Percentiles rank a stretch among this genome's conserved stretches.
These are phyloP conservation scores for Penicillium verhagenii DNA, from an alignment of 495 filamentous ascomycete genomes.

Conservation along the genomic window DNA sequence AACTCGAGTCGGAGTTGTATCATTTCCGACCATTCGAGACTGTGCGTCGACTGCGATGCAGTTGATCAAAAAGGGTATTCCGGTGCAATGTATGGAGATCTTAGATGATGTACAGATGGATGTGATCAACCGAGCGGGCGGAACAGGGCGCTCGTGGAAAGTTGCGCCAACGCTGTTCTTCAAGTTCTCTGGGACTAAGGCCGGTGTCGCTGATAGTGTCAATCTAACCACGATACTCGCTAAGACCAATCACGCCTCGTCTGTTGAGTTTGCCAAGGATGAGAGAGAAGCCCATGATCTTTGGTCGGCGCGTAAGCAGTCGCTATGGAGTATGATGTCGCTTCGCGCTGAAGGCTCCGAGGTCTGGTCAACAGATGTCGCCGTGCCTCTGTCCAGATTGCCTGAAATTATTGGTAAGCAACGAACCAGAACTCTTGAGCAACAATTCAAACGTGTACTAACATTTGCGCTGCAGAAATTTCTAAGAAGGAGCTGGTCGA, in stretches of 20 bases:
- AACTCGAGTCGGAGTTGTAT: slow-evolving; percentile 79
- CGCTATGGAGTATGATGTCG: slow-evolving; percentile 59
- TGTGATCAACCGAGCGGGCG: slow-evolving; percentile 80
- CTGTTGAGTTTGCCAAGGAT: slow-evolving; percentile 75
- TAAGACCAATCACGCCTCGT: slow-evolving; percentile 51
- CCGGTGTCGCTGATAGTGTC: slow-evolving; percentile 69
- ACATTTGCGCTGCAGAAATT: neutral
- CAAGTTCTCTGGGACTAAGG: slow-evolving; percentile 54
- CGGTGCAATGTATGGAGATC: slow-evolving; percentile 86
- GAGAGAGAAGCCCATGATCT: slow-evolving; percentile 58
- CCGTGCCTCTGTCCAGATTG: slow-evolving; percentile 77
- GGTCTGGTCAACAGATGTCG: slow-evolving; percentile 77
- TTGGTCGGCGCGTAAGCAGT: slow-evolving; percentile 83
- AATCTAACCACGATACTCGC: slow-evolving; percentile 63
- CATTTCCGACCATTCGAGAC: slow-evolving; percentile 72
- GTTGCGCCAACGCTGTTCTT: slow-evolving; percentile 80
- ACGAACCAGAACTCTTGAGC: neutral
- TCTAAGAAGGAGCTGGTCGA: slow-evolving; percentile 79
- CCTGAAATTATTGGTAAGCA: slow-evolving; percentile 64
- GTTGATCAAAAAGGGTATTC: slow-evolving; percentile 76
- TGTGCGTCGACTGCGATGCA: slow-evolving; percentile 79
- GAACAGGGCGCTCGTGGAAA: slow-evolving; percentile 69
- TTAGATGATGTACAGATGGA: slow-evolving; percentile 94
- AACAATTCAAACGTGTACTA: neutral
- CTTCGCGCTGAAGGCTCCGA: slow-evolving; percentile 53